Conservation (phyloP, 257 asterid genomes). For the Ophiorrhiza pumila region DNA sequence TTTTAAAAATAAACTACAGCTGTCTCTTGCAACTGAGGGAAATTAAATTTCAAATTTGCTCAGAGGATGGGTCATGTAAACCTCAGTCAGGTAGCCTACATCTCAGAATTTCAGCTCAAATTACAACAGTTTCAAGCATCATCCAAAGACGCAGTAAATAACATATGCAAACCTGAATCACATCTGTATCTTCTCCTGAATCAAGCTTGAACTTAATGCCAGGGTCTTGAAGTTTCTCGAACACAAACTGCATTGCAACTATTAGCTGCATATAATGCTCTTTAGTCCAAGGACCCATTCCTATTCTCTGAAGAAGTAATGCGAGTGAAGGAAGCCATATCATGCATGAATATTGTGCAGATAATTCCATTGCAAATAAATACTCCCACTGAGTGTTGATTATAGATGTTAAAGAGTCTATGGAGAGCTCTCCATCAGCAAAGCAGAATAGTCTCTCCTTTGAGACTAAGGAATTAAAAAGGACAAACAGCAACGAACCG, state of each 20-base stretch:
- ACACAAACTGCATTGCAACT: conserved; percentile 55
- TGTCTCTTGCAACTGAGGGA: neutral
- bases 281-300: conserved; percentile 34
- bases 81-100: neutral
- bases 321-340: conserved; percentile 80
- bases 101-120: neutral
- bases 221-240: conserved; percentile 79
- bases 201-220: conserved; percentile 68
- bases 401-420: conserved; percentile 33
- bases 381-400: conserved; percentile 73
- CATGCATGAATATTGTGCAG: conserved; percentile 71
- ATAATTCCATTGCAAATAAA: conserved; percentile 56
- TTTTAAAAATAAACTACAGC: too few species aligned
- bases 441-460: conserved; percentile 35
- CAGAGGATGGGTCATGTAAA: neutral
- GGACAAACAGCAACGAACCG: conserved; percentile 71
- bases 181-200: conserved; percentile 49
- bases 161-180: conserved; percentile 59
- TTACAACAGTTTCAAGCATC: neutral
- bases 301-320: conserved; percentile 54
- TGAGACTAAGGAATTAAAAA: conserved; percentile 59
- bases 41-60: neutral
- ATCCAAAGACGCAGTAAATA: neutral
- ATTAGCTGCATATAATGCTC: conserved; percentile 48
- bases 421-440: conserved; percentile 35